These are phyloP conservation scores for Aegilops bicornis DNA, from an alignment of 176 grass and related monocot species.

Conservation along the genomic window DNA sequence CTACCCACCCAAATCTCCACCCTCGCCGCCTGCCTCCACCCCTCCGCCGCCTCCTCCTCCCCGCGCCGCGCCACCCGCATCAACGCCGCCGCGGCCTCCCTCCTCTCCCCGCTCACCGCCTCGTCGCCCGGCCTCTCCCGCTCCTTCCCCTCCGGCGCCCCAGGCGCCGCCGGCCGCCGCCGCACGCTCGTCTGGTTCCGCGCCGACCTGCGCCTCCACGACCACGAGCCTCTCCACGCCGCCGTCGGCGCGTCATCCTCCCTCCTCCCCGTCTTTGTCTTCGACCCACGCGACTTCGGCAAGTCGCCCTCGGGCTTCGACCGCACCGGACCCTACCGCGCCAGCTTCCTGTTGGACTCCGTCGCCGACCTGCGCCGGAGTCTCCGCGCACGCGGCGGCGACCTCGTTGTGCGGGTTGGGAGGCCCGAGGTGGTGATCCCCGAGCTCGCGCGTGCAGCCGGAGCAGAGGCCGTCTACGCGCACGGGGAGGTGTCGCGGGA, in stretches of 20 bases:
- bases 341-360: conserved; percentile 77
- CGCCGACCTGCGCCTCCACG: conserved; percentile 77
- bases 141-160: conserved; percentile 40
- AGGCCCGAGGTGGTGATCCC: conserved; percentile 80
- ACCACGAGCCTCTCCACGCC: conserved; percentile 63
- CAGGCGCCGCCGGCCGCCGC: conserved; percentile 54
- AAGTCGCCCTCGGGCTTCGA: conserved; percentile 71
- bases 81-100: conserved; percentile 50
- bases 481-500: conserved; percentile 88
- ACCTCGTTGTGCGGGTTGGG: conserved; percentile 77
- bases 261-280: conserved; percentile 76
- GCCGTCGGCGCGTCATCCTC: conserved; percentile 58
- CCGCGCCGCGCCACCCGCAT: conserved; percentile 27
- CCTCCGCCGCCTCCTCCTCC: conserved; percentile 29
- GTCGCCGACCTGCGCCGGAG: conserved; percentile 71
- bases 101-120: conserved; percentile 47
- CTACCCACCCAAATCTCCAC: conserved; percentile 60
- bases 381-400: conserved; percentile 68
- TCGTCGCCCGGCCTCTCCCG: conserved; percentile 45
- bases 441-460: conserved; percentile 59
- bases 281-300: conserved; percentile 75
- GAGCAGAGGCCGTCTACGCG: conserved; percentile 70
- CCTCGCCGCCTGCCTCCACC: conserved; percentile 53
- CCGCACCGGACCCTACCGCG: conserved; percentile 61
- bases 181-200: conserved; percentile 86